Evolutionary conservation across 441 rosid species (phyloP).

Genomic region (Mallotus japonicus): DNA sequence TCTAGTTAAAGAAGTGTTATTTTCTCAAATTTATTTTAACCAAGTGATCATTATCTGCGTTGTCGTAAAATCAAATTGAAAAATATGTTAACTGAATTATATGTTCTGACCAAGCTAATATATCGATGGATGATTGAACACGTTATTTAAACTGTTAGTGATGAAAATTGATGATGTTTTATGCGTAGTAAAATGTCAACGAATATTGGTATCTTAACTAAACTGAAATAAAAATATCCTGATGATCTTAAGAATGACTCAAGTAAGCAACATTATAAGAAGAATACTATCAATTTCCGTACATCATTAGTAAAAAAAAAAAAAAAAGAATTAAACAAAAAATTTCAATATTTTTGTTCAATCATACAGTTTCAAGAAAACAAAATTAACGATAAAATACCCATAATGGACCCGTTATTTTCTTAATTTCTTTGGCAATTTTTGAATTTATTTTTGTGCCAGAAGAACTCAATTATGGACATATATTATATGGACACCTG

Average conservation of each 20-base stretch:
- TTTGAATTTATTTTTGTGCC: not conserved
- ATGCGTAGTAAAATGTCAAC: not conserved
- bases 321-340: not conserved
- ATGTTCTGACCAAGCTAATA: not conserved
- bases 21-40: no score
- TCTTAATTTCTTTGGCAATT: no score
- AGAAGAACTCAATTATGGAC: not conserved
- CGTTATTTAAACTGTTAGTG: constrained; percentile 5
- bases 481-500: not conserved
- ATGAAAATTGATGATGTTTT: not conserved
- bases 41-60: no score
- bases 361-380: not conserved
- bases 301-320: no score
- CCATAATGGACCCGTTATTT: not conserved
- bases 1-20: no score
- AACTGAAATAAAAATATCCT: not conserved
- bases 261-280: no score
- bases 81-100: no score
- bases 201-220: not conserved
- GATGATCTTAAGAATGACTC: no score
- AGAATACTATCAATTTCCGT: no score
- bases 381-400: not conserved
- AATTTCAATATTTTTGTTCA: not conserved
- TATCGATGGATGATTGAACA: not conserved
- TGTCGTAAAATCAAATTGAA: no score